These are phyloP conservation scores for Fraxinus latifolia DNA, from an alignment of 305 asterid species.

Conservation along the genomic window DNA sequence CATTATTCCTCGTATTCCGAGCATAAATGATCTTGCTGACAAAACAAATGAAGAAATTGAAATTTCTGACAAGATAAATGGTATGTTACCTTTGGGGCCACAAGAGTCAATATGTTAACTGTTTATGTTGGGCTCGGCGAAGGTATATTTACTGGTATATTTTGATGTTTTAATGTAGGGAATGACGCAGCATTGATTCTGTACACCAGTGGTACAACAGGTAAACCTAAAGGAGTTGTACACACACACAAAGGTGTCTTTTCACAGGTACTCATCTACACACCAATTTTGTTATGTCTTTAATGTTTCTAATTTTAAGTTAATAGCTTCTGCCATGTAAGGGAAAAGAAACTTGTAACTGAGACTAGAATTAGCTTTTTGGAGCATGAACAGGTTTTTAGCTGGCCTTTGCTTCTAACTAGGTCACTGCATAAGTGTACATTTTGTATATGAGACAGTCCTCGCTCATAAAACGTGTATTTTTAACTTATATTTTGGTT, in stretches of 20 bases:
- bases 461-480: not conserved
- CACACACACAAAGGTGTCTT: conserved; percentile 90
- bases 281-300: not conserved
- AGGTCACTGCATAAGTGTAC: not conserved
- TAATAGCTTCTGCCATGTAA: not conserved
- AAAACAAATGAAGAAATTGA: conserved; percentile 29
- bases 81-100: conserved; percentile 29
- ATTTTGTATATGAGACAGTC: not conserved
- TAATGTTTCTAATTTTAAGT: not conserved
- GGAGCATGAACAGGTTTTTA: not conserved
- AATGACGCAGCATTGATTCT: conserved; percentile 83
- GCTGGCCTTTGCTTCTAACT: not conserved
- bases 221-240: conserved; percentile 97
- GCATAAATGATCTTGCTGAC: conserved; percentile 25
- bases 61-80: conserved; percentile 39
- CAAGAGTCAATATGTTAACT: conserved; percentile 7
- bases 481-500: not conserved
- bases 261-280: conserved; percentile 66
- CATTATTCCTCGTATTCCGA: conserved; percentile 62
- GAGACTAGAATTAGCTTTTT: not conserved
- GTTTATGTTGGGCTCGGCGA: conserved; percentile 9
- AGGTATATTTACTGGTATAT: conserved; percentile 9
- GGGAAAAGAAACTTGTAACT: not conserved
- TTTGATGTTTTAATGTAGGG: conserved; percentile 38
- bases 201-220: conserved; percentile 97